Percentiles rank a stretch among this genome's conserved stretches.
Conservation (phyloP, 768 basidiomycete genomes). For the Hygrophorus pudorinus region DNA sequence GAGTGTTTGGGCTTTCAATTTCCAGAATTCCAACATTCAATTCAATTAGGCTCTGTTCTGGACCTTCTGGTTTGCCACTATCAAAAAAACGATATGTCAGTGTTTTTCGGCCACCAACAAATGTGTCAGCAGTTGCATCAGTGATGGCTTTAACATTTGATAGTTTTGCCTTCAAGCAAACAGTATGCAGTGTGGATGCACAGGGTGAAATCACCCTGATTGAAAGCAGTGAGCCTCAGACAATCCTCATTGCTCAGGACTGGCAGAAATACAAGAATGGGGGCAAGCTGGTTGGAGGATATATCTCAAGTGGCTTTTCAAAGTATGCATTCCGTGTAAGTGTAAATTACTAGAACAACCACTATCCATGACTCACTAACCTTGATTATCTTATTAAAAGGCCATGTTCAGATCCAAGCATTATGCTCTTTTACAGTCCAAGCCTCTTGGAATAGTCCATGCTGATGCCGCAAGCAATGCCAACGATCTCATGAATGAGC, state of each 20-base stretch:
- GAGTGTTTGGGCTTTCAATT: no score
- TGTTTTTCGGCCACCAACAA: no score
- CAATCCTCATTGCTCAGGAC: conserved; percentile 6
- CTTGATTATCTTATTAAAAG: conserved; percentile 1
- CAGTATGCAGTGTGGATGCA: not conserved
- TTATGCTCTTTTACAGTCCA: no score
- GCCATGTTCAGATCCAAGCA: not conserved
- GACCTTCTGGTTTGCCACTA: no score
- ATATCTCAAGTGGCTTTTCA: conserved; percentile 8
- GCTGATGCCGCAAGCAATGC: not conserved
- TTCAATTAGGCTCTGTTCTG: no score
- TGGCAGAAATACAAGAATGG: conserved; percentile 6
- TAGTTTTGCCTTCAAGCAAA: not conserved
- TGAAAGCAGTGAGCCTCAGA: not conserved
- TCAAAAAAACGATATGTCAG: no score
- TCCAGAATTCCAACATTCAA: no score
- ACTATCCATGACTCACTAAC: not conserved
- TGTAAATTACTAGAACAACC: not conserved
- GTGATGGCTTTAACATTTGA: no score
- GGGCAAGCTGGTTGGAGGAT: conserved; percentile 4
- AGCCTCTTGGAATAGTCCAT: no score
- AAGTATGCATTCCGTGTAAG: conserved; percentile 11
- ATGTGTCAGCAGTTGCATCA: no score
- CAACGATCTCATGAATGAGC: not conserved
- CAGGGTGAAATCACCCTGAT: not conserved